These are phyloP conservation scores for Talaromyces proteolyticus DNA, from an alignment of 495 filamentous ascomycete genomes.

Conservation along the genomic window DNA sequence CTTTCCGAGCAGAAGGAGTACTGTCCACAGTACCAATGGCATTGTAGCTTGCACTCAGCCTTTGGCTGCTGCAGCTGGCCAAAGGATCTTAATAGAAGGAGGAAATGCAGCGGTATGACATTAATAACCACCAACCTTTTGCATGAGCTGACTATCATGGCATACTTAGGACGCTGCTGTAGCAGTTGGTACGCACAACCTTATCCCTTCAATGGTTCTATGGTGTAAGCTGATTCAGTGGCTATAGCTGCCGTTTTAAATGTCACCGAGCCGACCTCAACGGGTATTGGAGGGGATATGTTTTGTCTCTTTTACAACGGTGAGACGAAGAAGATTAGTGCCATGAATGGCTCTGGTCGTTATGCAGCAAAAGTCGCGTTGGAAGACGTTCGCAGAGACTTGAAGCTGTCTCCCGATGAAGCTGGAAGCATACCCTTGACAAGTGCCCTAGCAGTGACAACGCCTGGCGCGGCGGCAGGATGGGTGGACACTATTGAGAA, in stretches of 20 bases:
- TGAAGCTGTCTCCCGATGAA: constrained; percentile 60
- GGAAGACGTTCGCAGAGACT: constrained; percentile 58
- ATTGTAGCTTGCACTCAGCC: constrained; percentile 92
- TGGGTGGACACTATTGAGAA: constrained; percentile 90
- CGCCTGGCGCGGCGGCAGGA: constrained; percentile 86
- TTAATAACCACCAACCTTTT: not conserved
- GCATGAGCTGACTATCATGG: not conserved
- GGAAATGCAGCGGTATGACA: constrained; percentile 84
- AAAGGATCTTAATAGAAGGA: constrained; percentile 74
- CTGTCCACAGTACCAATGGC: constrained; percentile 88
- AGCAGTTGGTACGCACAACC: constrained; percentile 54
- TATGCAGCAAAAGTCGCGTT: constrained; percentile 65
- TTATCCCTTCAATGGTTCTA: not conserved
- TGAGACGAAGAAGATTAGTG: constrained; percentile 71
- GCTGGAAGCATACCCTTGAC: constrained; percentile 63
- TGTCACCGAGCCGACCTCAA: constrained; percentile 87
- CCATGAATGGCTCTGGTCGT: constrained; percentile 88
- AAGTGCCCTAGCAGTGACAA: constrained; percentile 75
- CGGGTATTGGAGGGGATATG: constrained; percentile 97
- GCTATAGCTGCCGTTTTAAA: constrained; percentile 72
- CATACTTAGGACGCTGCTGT: constrained; percentile 78
- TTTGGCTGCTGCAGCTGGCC: constrained; percentile 80
- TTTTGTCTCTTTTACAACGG: constrained; percentile 94
- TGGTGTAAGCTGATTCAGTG: constrained; percentile 10
- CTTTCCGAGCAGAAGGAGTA: constrained; percentile 81